phyloP scores from a whole-genome alignment of 306 rosid genomes.

The Cotoneaster glaucophyllus region DNA sequence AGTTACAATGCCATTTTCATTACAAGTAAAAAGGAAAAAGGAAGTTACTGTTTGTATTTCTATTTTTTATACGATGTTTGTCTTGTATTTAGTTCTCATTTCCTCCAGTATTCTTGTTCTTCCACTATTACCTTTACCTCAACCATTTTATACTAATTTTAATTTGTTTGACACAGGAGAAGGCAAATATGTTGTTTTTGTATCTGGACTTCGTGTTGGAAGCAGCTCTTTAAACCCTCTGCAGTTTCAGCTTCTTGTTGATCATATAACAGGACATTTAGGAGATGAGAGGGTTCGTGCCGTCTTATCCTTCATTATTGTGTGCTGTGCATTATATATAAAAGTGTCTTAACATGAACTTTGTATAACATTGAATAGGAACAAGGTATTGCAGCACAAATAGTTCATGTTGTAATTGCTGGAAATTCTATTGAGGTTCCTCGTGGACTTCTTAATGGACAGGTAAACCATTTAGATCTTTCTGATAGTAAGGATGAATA shows the following conservation, averaged over 20 bases:
- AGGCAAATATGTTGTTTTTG: slow-evolving; percentile 74
- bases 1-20: not conserved
- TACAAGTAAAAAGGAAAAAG: not conserved
- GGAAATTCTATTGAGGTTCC: slow-evolving; percentile 85
- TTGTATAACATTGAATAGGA: slow-evolving; percentile 49
- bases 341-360: slow-evolving; percentile 13
- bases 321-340: slow-evolving; percentile 10
- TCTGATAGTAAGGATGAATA: not conserved
- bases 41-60: not conserved
- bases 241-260: slow-evolving; percentile 86
- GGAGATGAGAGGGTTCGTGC: slow-evolving; percentile 78
- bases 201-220: slow-evolving; percentile 80
- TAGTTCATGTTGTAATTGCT: slow-evolving; percentile 70
- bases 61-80: slow-evolving; percentile 6
- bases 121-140: not conserved
- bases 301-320: slow-evolving; percentile 18
- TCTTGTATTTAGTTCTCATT: slow-evolving; percentile 5
- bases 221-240: slow-evolving; percentile 77
- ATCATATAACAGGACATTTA: slow-evolving; percentile 93
- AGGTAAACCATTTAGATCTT: slow-evolving; percentile 43
- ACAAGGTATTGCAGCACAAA: slow-evolving; percentile 77
- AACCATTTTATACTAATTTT: not conserved
- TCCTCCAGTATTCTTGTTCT: not conserved
- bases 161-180: slow-evolving; percentile 54
- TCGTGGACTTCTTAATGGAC: slow-evolving; percentile 66